phyloP scores from a whole-genome alignment of 2,329 filamentous ascomycete genomes.

The Arthrobotrys musiformis region DNA sequence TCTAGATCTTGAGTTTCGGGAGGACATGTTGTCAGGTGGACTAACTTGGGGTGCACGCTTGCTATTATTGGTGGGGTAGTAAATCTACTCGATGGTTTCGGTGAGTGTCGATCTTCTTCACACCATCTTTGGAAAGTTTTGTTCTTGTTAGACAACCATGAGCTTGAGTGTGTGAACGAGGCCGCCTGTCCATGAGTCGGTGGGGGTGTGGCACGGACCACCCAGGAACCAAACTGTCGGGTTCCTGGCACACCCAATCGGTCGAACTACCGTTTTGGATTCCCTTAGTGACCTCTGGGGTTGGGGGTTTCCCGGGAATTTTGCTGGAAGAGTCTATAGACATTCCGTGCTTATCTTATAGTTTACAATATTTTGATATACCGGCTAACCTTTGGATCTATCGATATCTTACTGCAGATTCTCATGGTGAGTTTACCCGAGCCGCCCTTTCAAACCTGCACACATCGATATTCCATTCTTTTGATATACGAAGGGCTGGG shows the following conservation, averaged over 20 bases:
- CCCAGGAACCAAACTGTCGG: slow-evolving; percentile 55
- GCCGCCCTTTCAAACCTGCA: slow-evolving; percentile 31
- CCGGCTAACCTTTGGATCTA: slow-evolving; percentile 29
- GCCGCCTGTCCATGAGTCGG: slow-evolving; percentile 34
- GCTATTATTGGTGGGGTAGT: slow-evolving; percentile 49
- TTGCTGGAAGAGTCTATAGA: slow-evolving; percentile 7
- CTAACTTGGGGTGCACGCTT: slow-evolving; percentile 26
- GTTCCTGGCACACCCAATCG: slow-evolving; percentile 49
- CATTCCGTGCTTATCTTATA: slow-evolving; percentile 28
- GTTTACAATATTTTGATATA: too few species aligned
- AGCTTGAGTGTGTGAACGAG: slow-evolving; percentile 32
- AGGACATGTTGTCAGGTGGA: slow-evolving; percentile 43
- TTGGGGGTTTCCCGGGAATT: slow-evolving; percentile 21
- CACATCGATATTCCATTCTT: slow-evolving; percentile 27
- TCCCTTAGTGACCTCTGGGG: slow-evolving; percentile 29
- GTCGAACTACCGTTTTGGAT: slow-evolving; percentile 48
- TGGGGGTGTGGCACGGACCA: slow-evolving; percentile 50
- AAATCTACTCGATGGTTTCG: slow-evolving; percentile 55
- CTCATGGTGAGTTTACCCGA: slow-evolving; percentile 56
- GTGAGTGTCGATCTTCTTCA: slow-evolving; percentile 50
- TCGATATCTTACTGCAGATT: slow-evolving; percentile 45
- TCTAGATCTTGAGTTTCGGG: slow-evolving; percentile 40
- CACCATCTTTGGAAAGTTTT: slow-evolving; percentile 34
- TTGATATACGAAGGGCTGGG: slow-evolving; percentile 25
- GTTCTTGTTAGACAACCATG: slow-evolving; percentile 6